Conservation (phyloP, 257 asterid species). For the Scutellaria baicalensis region DNA sequence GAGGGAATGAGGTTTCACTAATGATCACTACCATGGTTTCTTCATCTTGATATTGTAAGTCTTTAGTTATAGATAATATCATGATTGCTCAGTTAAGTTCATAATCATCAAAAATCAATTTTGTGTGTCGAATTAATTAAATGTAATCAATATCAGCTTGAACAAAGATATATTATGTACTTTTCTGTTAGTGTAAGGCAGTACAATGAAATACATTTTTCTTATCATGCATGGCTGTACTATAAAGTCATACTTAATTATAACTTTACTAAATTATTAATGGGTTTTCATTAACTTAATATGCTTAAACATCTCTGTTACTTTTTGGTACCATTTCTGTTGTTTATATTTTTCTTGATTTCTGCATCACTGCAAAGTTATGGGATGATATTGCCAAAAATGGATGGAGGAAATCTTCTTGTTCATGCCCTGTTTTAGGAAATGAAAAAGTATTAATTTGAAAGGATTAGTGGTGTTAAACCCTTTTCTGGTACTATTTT, state of each 20-base stretch:
- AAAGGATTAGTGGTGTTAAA: constrained; percentile 17
- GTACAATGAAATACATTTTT: neutral
- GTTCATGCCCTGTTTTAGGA: constrained; percentile 27
- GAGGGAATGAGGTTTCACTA: neutral
- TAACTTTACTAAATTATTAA: neutral
- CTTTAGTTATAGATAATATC: too few species aligned
- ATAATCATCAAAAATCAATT: neutral
- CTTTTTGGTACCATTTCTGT: neutral
- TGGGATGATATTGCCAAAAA: constrained; percentile 26
- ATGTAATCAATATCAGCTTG: neutral
- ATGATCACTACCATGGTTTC: neutral
- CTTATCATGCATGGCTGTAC: constrained; percentile 23
- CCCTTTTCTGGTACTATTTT: neutral
- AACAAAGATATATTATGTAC: neutral
- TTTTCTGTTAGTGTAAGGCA: neutral
- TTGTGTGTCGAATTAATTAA: neutral
- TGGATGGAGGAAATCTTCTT: constrained; percentile 15
- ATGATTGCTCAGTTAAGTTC: neutral
- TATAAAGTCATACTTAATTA: neutral
- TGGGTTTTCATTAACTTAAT: constrained; percentile 9
- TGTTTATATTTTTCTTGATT: neutral
- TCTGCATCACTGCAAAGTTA: constrained; percentile 8
- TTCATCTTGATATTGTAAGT: neutral
- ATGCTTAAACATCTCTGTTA: constrained; percentile 6
- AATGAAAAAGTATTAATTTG: constrained; percentile 8